Evolutionary conservation across 441 rosid species (phyloP).

Genomic region (Sinapis alba): DNA sequence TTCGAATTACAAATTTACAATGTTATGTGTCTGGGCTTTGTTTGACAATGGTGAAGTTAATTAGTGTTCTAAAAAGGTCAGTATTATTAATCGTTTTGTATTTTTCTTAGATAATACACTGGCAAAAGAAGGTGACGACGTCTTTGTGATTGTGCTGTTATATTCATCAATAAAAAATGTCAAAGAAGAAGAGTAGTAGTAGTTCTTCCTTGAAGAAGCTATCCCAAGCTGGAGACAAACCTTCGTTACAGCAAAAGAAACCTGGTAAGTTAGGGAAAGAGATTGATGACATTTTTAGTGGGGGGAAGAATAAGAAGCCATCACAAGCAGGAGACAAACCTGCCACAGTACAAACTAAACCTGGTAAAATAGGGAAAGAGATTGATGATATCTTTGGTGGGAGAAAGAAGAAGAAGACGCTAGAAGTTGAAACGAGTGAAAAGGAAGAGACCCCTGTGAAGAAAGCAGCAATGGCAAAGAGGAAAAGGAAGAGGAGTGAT

Average conservation of each 20-base stretch:
- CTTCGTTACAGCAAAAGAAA: constrained; percentile 20
- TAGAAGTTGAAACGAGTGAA: constrained; percentile 5
- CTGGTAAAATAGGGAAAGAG: constrained; percentile 45
- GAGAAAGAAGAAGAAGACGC: constrained; percentile 49
- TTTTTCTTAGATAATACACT: background rate
- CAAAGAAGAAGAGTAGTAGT: constrained; percentile 32
- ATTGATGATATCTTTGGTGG: constrained; percentile 54
- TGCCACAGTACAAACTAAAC: constrained; percentile 12
- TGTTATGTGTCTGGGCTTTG: background rate
- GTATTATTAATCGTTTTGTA: background rate
- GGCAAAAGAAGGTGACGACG: background rate
- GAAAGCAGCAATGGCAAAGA: constrained; percentile 41
- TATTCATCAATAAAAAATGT: constrained; percentile 14
- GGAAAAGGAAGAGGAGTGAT: constrained; percentile 38
- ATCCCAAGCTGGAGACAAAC: constrained; percentile 26
- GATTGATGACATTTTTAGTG: constrained; percentile 55
- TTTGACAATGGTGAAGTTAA: background rate
- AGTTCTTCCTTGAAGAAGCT: constrained; percentile 34
- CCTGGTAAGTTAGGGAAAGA: constrained; percentile 43
- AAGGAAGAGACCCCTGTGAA: constrained; percentile 11
- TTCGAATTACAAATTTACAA: background rate
- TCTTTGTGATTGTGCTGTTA: background rate
- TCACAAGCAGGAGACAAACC: background rate
- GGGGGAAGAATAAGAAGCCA: constrained; percentile 45
- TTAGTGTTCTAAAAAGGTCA: background rate